Evolutionary conservation across 495 filamentous ascomycete species (phyloP).

Genomic region (Penicillium coffeae): DNA sequence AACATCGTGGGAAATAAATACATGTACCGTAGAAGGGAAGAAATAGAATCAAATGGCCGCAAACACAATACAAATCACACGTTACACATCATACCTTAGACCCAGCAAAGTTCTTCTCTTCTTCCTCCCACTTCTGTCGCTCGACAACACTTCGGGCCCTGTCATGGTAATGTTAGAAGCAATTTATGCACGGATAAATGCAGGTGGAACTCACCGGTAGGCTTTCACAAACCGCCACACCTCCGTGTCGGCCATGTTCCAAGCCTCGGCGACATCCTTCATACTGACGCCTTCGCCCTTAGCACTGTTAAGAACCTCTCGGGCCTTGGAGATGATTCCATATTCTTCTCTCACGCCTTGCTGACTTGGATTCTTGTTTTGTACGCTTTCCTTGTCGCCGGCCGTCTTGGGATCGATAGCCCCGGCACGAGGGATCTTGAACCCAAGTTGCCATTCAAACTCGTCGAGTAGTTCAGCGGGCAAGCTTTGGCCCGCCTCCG

Average conservation of each 20-base stretch:
- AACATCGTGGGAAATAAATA: conserved; percentile 13
- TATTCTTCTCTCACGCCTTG: conserved; percentile 53
- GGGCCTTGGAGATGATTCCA: conserved; percentile 57
- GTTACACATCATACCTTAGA: neutral
- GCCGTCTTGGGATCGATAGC: conserved; percentile 51
- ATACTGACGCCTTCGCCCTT: conserved; percentile 35
- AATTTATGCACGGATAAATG: neutral
- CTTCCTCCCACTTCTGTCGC: conserved; percentile 44
- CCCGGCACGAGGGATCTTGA: conserved; percentile 60
- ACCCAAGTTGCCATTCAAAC: conserved; percentile 87
- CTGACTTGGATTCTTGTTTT: conserved; percentile 41
- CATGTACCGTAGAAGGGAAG: conserved; percentile 8
- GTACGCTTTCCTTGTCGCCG: conserved; percentile 43
- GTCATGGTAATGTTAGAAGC: neutral
- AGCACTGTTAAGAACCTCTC: conserved; percentile 46
- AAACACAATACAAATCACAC: neutral
- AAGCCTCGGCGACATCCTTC: conserved; percentile 71
- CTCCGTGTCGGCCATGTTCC: conserved; percentile 91
- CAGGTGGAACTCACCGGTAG: conserved; percentile 37
- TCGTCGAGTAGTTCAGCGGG: conserved; percentile 50
- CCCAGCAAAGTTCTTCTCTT: conserved; percentile 41
- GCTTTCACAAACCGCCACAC: conserved; percentile 88
- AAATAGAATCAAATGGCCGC: neutral
- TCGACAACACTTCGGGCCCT: conserved; percentile 45
- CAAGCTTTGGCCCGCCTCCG: conserved; percentile 38